These are phyloP conservation scores for Zygoascus sp. DNA, from an alignment of 1,139 yeast species.

Conservation along the genomic window DNA sequence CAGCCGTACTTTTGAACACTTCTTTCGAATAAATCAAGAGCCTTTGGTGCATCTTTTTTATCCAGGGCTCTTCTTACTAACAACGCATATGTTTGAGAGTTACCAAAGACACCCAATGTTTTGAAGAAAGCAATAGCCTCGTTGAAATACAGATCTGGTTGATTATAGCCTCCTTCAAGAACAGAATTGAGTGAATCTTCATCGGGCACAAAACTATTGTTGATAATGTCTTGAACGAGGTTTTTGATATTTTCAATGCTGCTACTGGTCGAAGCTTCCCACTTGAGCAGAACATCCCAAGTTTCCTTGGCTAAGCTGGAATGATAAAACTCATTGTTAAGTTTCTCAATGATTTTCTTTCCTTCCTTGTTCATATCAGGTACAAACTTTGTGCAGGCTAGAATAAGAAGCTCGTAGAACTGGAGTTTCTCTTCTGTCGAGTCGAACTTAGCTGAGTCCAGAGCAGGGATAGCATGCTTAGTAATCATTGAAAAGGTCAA, in stretches of 20 bases:
- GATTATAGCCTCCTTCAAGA: conserved; percentile 24
- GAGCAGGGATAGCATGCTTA: conserved; percentile 17
- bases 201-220: conserved; percentile 25
- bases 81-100: conserved; percentile 28
- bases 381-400: conserved; percentile 26
- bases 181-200: conserved; percentile 28
- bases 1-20: conserved; percentile 38
- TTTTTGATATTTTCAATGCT: conserved; percentile 16
- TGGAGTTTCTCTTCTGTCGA: conserved; percentile 20
- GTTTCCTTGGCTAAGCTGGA: conserved; percentile 30
- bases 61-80: conserved; percentile 29
- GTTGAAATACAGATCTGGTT: conserved; percentile 23
- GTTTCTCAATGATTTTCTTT: conserved; percentile 15
- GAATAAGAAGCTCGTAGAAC: conserved; percentile 28
- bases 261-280: conserved; percentile 22
- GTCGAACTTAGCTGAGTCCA: conserved; percentile 12
- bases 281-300: conserved; percentile 36
- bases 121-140: conserved; percentile 24
- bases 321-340: conserved; percentile 16
- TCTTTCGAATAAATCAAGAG: conserved; percentile 38
- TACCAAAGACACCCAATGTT: conserved; percentile 23
- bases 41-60: conserved; percentile 29
- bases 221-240: conserved; percentile 21
- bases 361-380: conserved; percentile 20
- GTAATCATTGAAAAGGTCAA: conserved; percentile 13